Base-by-base conservation (phyloP, 1,284 basidiomycete genomes). In the Ustilago loliicola region DNA sequence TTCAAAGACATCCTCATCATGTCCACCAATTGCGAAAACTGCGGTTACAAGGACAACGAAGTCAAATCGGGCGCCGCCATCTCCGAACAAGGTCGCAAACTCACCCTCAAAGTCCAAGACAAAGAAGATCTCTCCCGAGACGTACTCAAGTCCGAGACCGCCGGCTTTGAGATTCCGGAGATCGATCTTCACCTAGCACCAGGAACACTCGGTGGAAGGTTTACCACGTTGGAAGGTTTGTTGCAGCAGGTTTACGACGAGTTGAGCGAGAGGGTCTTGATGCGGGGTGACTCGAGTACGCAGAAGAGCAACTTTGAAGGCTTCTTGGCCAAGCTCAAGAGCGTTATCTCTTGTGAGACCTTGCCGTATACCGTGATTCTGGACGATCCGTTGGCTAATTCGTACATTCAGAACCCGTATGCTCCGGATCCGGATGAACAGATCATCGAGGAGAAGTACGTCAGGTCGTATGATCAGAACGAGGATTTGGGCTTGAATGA, bases 1-100 rank as follows among this genome's bases (percentile, higher is more conserved):
- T 99, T 99, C 90, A 94, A 99, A 93, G 95, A 99, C 84, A 93
- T 96, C 70, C 89, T 99, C 74, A 96, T 99, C 88, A 99, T 99
- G 96, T 97, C 96, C 29, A 96, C 96, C 29, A 97, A 98, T 86
- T 99, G 97, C 87, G 94, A 94, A 63, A 88, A 89, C 63, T 99
- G 96, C 87, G 96, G 96, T 1, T 99, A 98, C 88, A 90, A 94
- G 78, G 96, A 99, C 88, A 98, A 97, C 86, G 96, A 99, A 88
- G 93, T 99, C 84, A 99, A 99, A 87, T 94, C 94, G 8, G 95
- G 96, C 27, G 89, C 92, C 1, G 95, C 95, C 1, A 94, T 98
- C 64, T 93, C 94, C 1, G 90, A 90, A 6, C 89, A 92, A 82
- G 96, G 96, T 34, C 95, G 94, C 86, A 91, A 90, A 70, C 94